A percentile compares a stretch with the other conserved stretches of the same genome.
These are phyloP conservation scores for Lenzites betulinus DNA, from an alignment of 768 basidiomycete species.

Conservation along the genomic window DNA sequence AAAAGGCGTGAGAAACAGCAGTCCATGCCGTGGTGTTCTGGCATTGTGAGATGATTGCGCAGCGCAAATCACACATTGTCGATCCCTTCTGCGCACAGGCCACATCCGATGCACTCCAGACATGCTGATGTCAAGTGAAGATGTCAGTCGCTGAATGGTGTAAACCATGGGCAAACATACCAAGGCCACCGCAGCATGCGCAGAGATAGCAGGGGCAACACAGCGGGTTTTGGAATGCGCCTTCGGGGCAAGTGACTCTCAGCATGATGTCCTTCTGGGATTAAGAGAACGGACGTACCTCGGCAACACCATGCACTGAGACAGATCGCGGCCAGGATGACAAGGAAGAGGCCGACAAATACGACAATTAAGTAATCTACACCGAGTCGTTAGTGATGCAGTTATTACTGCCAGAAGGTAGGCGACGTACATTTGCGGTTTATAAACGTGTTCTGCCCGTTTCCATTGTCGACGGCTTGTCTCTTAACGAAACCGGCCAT, in stretches of 20 bases:
- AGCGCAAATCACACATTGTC: conserved; percentile 21
- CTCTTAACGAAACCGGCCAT: conserved; percentile 19
- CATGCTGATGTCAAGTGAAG: conserved; percentile 41
- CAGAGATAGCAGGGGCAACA: conserved; percentile 76
- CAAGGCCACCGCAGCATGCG: conserved; percentile 68
- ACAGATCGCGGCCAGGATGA: conserved; percentile 55
- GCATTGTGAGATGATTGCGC: neutral
- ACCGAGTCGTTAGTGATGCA: neutral
- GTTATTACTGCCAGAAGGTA: neutral
- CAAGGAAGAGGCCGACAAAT: conserved; percentile 63
- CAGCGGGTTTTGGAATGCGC: conserved; percentile 49
- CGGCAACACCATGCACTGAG: conserved; percentile 68
- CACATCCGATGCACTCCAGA: conserved; percentile 70
- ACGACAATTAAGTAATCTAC: conserved; percentile 64
- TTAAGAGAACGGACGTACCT: conserved; percentile 36
- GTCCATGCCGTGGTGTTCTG: neutral
- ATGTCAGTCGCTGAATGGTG: neutral
- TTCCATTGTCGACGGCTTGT: conserved; percentile 7
- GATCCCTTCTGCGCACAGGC: conserved; percentile 59
- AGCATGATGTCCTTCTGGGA: no score
- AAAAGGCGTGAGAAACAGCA: neutral
- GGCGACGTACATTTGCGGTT: conserved; percentile 9
- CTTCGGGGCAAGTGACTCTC: neutral
- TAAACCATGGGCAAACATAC: conserved; percentile 1
- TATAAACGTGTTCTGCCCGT: conserved; percentile 7